Base-by-base conservation (phyloP, 495 filamentous ascomycete species). In the Aspergillus bridgeri region DNA sequence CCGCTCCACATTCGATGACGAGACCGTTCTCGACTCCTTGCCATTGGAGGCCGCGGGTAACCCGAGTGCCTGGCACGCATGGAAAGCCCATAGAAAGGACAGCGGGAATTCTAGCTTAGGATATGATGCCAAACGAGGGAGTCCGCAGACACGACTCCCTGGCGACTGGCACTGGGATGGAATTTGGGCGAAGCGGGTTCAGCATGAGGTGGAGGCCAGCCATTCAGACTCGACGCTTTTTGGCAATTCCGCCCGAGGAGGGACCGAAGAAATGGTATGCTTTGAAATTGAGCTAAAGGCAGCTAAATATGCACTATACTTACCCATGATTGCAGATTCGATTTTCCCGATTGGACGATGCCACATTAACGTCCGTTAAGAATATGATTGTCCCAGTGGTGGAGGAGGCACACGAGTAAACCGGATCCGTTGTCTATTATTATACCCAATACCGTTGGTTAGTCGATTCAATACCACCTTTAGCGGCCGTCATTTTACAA, bases 121-220 rank as follows among this genome's bases (percentile, higher is more conserved):
- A 7, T 52, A 61, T 9, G 48, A 57, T 27, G 56, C 62, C 48
- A 75, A 67, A 64, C 65, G 64, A 25, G 72, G 65, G 42, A 70
- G 64, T 20, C 71, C 71, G 48, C 74, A 75, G 55, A 65, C 78
- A 45, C 81, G 86, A 50, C 79, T 80, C 24, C 89, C 89, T 2
- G 89, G 86, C 15, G 88, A 94, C 57, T 96, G 92, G 92, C 93
- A 92, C 68, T 96, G 92, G 92, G 91, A 96, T 69, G 92, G 91
- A 1, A 92, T 96, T 7, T 96, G 92, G 92, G 88, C 90, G 60
- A 83, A 89, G 54, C 80, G 92, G 38, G 91, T 92, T 2, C 86
- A 83, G 67, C 85, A 83, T 68, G 88, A 89, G 25, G 81, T 96
- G 22, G 80, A 87, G 48, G 80, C 78, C n/a, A 92, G 89, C 66